Percentiles rank a stretch among this genome's conserved stretches.
Conservation (phyloP, 2,329 filamentous ascomycete species). For the Dryadomyces quercivorus region DNA sequence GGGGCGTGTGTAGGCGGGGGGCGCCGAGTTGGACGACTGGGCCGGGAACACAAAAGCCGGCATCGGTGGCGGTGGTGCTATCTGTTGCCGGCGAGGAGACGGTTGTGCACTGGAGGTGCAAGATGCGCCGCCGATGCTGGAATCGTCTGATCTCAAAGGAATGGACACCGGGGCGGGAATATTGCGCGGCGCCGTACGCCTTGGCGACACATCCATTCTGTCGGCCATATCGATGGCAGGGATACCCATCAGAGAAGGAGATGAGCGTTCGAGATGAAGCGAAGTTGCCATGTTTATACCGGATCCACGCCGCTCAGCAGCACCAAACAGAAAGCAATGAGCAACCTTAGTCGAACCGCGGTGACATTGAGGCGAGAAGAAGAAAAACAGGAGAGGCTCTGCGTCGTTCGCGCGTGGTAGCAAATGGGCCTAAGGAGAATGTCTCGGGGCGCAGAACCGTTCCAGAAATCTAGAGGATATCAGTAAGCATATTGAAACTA, state of each 20-base stretch:
- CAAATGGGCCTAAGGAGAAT: background rate
- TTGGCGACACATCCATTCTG: background rate
- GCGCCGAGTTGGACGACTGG: slow-evolving; percentile 31
- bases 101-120: slow-evolving; percentile 16
- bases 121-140: slow-evolving; percentile 2
- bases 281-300: slow-evolving; percentile 19
- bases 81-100: slow-evolving; percentile 19
- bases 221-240: background rate
- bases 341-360: slow-evolving; percentile 22
- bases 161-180: slow-evolving; percentile 16
- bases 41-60: slow-evolving; percentile 54
- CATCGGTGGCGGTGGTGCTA: slow-evolving; percentile 39
- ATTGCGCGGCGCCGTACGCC: slow-evolving; percentile 13
- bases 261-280: slow-evolving; percentile 11
- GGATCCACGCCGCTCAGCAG: slow-evolving; percentile 33
- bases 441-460: too few species aligned
- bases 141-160: slow-evolving; percentile 17
- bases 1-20: slow-evolving; percentile 34
- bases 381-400: background rate
- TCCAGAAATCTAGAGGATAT: too few species aligned
- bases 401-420: background rate
- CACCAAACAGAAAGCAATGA: slow-evolving; percentile 26
- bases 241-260: background rate
- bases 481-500: too few species aligned
- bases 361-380: slow-evolving; percentile 23